phyloP scores from a whole-genome alignment of 2,329 filamentous ascomycete genomes.

The Plenodomus lindquistii region DNA sequence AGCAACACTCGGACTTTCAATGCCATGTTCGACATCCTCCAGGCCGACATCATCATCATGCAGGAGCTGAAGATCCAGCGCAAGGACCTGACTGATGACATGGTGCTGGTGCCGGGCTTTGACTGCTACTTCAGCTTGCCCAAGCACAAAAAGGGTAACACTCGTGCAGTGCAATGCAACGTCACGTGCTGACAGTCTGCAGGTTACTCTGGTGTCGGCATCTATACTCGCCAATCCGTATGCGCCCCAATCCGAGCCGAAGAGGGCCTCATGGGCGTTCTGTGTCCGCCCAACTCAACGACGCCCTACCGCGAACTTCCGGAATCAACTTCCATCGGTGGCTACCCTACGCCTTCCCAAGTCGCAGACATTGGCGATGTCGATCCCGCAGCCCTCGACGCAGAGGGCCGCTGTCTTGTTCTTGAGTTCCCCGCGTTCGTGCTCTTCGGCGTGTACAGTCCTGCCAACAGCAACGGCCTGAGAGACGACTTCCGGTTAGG shows the following conservation, averaged over 20 bases:
- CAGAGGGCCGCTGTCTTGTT: constrained; percentile 87
- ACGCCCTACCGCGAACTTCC: constrained; percentile 76
- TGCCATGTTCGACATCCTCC: constrained; percentile 90
- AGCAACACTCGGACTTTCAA: constrained; percentile 51
- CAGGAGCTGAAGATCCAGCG: constrained; percentile 96
- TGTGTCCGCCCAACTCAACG: constrained; percentile 72
- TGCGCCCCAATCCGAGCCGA: constrained; percentile 89
- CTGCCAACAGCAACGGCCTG: constrained; percentile 82
- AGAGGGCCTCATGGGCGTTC: constrained; percentile 85
- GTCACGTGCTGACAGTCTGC: constrained; percentile 14
- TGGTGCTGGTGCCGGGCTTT: constrained; percentile 94
- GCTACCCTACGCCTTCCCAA: constrained; percentile 76
- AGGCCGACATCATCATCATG: constrained; percentile 91
- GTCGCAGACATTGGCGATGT: constrained; percentile 58
- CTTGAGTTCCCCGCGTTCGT: constrained; percentile 96
- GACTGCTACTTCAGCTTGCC: constrained; percentile 95
- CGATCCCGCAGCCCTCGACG: constrained; percentile 76
- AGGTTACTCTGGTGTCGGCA: constrained; percentile 95
- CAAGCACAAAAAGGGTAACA: constrained; percentile 83
- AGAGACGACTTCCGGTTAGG: constrained; percentile 80
- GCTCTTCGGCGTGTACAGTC: constrained; percentile 88
- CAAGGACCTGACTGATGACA: constrained; percentile 90
- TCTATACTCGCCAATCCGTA: constrained; percentile 86
- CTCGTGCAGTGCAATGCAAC: neutral
- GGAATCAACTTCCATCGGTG: constrained; percentile 76